phyloP scores from a whole-genome alignment of 2,329 filamentous ascomycete species.

The Monosporascus sp. region DNA sequence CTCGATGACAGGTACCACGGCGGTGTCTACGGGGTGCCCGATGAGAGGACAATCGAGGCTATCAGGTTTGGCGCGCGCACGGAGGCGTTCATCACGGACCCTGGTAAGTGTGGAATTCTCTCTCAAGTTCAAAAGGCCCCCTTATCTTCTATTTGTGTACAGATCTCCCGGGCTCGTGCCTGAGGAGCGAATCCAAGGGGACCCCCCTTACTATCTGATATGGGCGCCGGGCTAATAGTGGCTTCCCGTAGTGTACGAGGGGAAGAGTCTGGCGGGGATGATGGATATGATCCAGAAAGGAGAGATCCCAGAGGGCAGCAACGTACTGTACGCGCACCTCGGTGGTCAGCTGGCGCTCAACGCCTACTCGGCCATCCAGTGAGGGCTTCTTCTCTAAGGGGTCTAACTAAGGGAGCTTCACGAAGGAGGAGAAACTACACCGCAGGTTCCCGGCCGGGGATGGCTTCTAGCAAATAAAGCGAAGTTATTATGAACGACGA shows the following conservation, averaged over 20 bases:
- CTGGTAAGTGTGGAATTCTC: conserved; percentile 19
- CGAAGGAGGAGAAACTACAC: no score
- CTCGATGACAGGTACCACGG: conserved; percentile 62
- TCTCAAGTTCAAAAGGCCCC: no score
- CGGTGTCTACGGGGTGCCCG: conserved; percentile 63
- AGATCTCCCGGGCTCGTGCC: background rate
- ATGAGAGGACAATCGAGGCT: conserved; percentile 59
- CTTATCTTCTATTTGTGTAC: background rate
- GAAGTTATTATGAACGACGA: no score
- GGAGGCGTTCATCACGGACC: conserved; percentile 71
- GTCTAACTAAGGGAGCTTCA: no score
- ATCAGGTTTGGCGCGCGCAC: conserved; percentile 64
- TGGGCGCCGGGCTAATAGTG: background rate
- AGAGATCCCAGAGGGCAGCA: conserved; percentile 54
- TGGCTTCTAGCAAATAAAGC: no score
- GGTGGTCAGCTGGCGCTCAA: conserved; percentile 67
- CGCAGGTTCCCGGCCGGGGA: no score
- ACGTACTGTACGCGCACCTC: conserved; percentile 67
- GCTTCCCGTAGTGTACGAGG: conserved; percentile 56
- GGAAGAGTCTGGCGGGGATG: conserved; percentile 70
- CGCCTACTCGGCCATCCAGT: conserved; percentile 52
- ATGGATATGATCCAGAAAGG: conserved; percentile 61
- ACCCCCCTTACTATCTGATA: no score
- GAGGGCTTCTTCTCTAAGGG: no score
- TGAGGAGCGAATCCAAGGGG: background rate